Evolutionary conservation across 2,329 filamentous ascomycete genomes (phyloP), one percentile per base, ranked within the genome.

Genomic region (Ophiocordyceps camponoti-rufipedis): DNA sequence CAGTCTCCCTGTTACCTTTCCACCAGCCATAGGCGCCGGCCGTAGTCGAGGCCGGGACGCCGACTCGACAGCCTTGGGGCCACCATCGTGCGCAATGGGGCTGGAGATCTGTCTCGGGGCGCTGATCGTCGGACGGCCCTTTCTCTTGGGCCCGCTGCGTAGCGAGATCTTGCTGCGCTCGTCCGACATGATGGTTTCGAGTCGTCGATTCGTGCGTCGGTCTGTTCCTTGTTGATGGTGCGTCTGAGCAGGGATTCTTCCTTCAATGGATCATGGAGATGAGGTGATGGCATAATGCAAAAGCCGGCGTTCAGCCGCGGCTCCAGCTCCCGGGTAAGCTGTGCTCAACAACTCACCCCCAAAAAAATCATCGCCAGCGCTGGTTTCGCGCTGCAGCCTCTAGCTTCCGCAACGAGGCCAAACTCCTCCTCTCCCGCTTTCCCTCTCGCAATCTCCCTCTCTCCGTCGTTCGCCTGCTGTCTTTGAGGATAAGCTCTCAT

Each of bases 141-240:
- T 79, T 54, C 76, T 67, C 61, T 78, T 80, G 46, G 65, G 58
- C 28, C 73, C 74, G 58, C 68, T 78, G 38, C 78, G 69, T 47
- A 82, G 69, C 47, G 78, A 81, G 52, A 78, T 74, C 60, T 73
- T 76, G 58, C 67, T 70, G 52, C 70, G 67, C 53, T 78, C 74
- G 52, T 80, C 75, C 13, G 75, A 77, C 75, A 80, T 80, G 53
- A 47, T 38, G 7, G 35, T 38, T 38, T 38, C 35, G 14, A 5
- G n/a, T 18, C n/a, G 35, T 16, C 16, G 8, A 18, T n/a, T 10
- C 16, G 35, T 39, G n/a, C 23, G 23, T 23, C 23, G 23, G 23
- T 23, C 23, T 23, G 23, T 23, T 5, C 23, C 23, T 23, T 23
- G 23, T 23, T 23, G 23, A 5, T 23, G 23, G 23, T 23, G 23